These are phyloP conservation scores for Coemansia sp. DNA, from an alignment of 371 early-diverging fungal species.

Conservation along the genomic window DNA sequence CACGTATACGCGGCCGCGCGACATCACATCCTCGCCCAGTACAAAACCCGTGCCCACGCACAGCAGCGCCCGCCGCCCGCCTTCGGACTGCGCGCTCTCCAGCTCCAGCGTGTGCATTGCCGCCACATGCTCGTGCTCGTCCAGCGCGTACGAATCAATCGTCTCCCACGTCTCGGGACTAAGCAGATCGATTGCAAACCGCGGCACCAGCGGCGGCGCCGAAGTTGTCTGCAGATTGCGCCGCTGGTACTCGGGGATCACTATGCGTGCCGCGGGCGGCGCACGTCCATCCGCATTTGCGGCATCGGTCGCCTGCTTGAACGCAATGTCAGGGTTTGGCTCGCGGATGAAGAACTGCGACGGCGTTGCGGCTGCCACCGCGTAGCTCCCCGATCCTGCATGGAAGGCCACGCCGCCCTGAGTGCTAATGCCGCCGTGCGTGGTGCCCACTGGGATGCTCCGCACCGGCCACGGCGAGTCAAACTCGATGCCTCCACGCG, in stretches of 20 bases:
- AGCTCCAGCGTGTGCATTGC: slow-evolving; percentile 77
- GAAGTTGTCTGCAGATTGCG: slow-evolving; percentile 52
- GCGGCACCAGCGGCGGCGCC: slow-evolving; percentile 65
- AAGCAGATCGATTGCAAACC: slow-evolving; percentile 77
- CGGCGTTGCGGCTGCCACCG: slow-evolving; percentile 68
- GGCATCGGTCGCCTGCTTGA: slow-evolving; percentile 29
- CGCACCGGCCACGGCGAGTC: slow-evolving; percentile 86
- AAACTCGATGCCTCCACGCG: slow-evolving; percentile 64
- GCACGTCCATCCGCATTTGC: slow-evolving; percentile 1
- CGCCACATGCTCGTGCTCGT: slow-evolving; percentile 85
- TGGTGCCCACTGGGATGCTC: slow-evolving; percentile 73
- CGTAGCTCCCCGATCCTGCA: slow-evolving; percentile 75
- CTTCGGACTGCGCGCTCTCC: slow-evolving; percentile 82
- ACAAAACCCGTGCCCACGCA: slow-evolving; percentile 89
- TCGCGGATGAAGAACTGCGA: slow-evolving; percentile 66
- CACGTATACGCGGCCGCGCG: slow-evolving; percentile 87
- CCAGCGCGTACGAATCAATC: slow-evolving; percentile 78
- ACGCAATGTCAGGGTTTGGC: slow-evolving; percentile 52
- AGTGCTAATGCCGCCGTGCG: slow-evolving; percentile 59
- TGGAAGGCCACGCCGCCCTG: slow-evolving; percentile 71
- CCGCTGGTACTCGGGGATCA: slow-evolving; percentile 45
- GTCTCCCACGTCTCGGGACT: slow-evolving; percentile 96
- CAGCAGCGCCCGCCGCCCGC: slow-evolving; percentile 84
- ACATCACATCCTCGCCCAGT: slow-evolving; percentile 90
- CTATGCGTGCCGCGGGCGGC: slow-evolving; percentile 10